Base-by-base conservation (phyloP, 108 stramenopile genomes). In the Conticribra guillardii region DNA sequence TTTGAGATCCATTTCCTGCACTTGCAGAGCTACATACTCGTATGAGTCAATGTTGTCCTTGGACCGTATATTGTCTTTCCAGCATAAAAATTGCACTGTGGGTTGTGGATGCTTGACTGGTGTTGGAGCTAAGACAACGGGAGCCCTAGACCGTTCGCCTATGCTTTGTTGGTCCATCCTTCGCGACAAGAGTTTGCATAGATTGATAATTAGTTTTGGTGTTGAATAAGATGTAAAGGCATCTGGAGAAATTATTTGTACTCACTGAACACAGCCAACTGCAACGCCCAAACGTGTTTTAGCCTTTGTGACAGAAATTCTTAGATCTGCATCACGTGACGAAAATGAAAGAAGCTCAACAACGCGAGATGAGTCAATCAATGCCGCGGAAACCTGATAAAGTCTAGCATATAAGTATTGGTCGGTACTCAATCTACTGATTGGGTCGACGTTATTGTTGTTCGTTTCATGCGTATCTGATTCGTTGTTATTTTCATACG, bases 1-100 rank as follows among this genome's bases (percentile, higher is more conserved):
- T 32, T 86, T 89, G 19, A 94, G 51, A 80, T 94, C 92, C 81
- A 94, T 79, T 67, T 94, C 89, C 73, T 88, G 84, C n/a, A 93
- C 60, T 61, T 69, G 67, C 1, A 77, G 21, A 4, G 85, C 89
- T 22, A 94, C 76, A 63, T 87, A 88, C 19, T 94, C 84, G 60
- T 80, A 91, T 2, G 87, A 88, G 19, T 89, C 76, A 23, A 95
- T 74, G 30, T 88, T 84, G 49, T 31, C 68, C 51, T 88, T 90
- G 4, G 84, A 83, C 28, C 89, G 66, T 21, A 88, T 59, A 67
- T 95, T 95, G 77, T 95, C 87, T 67, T 86, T 95, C 64, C 89
- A 57, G 7, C 82, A 84, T 22, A 91, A 81, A 37, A 92, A 80
- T 47, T 95, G 91, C 11, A 91, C 60, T 3, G 89, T 85, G 37